Evolutionary conservation across 495 filamentous ascomycete species (phyloP), one percentile per base, ranked within the genome.

Genomic region (Ascodesmis nigricans): DNA sequence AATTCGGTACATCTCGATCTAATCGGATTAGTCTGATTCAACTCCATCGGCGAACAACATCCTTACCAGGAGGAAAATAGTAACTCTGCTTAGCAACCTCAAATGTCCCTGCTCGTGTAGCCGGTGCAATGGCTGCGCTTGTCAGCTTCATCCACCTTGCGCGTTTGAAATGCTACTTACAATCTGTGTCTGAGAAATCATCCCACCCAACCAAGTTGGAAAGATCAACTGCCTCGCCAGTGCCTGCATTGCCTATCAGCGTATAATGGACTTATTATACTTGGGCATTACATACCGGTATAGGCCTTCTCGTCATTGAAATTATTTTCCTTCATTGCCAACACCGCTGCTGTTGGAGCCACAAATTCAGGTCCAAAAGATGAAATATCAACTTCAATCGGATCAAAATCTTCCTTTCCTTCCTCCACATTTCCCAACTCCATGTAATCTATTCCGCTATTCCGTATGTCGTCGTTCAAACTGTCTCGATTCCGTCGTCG

Each of bases 1-100:
- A 80, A 45, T 77, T 63, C 2, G 71, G 70, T 42, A 44, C 35
- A 4, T 41, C 44, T 7, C 47, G 48, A 33, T 41, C 47, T 51
- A 38, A 1, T 21, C 7, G 24, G 29, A 36, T 29, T 39, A 31
- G 32, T 31, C 26, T 34, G 33, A 10, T 7, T 18, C 10, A 20
- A 4, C 2, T 21, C 10, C 3, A 24, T 30, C 1, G 2, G 4
- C 3, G 14, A 9, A 13, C 7, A 14, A 19, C 23, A 31, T 14
- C 14, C 30, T 3, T 46, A 50, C 47, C 45, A 4, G 49, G 47
- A 7, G 31, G 23, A 14, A 51, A 52, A 29, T 50, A 51, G 33
- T 44, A 51, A 5, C 36, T 39, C 18, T 43, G 33, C 6, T 38
- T 33, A 14, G 22, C 17, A 15, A 21, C 29, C 1, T 41, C 29